Evolutionary conservation across 78 protist species (phyloP).

Genomic region (Dictyostelium citrinum): DNA sequence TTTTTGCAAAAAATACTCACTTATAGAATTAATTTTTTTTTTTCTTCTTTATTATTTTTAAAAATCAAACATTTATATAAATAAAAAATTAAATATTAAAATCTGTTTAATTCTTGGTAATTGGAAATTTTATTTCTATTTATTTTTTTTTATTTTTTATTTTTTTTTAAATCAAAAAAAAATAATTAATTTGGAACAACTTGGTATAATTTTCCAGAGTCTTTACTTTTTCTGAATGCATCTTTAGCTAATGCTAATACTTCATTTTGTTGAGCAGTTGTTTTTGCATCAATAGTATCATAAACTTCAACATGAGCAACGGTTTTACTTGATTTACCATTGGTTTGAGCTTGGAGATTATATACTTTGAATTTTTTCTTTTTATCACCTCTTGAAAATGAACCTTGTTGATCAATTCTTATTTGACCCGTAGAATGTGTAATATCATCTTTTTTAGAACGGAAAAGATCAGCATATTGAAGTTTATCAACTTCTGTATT

Average conservation of each 20-base stretch:
- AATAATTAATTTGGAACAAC: neutral
- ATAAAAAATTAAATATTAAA: too few relatives aligned
- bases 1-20: too few relatives aligned
- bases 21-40: too few relatives aligned
- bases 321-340: neutral
- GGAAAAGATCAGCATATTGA: neutral
- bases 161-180: too few relatives aligned
- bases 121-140: too few relatives aligned
- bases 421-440: neutral
- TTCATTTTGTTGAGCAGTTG: neutral
- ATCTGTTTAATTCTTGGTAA: too few relatives aligned
- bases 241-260: neutral
- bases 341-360: neutral
- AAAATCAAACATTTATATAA: too few relatives aligned
- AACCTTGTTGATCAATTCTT: neutral
- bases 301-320: neutral
- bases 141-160: too few relatives aligned
- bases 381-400: neutral
- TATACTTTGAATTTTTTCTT: neutral
- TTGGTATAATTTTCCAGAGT: neutral
- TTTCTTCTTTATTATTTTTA: too few relatives aligned
- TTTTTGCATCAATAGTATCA: neutral
- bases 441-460: neutral
- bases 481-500: neutral
- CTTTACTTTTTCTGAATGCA: neutral